Evolutionary conservation across 1,139 yeast genomes (phyloP), one percentile per base, ranked within the genome.

Genomic region (Blastobotrys buckinghamii): DNA sequence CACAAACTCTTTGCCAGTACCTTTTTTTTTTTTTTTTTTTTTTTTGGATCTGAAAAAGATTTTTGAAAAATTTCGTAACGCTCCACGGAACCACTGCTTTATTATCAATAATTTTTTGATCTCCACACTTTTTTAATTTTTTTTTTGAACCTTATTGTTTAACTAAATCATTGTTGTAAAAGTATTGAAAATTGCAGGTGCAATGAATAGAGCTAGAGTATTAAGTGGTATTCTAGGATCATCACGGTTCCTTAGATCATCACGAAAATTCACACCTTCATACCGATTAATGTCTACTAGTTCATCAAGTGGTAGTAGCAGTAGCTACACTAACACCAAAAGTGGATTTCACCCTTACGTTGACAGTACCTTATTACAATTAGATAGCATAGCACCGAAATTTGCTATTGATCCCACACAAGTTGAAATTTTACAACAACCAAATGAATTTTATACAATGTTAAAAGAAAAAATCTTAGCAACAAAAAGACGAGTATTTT

Each of bases 371-470:
- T 45, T 59, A 39, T 47, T 55, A 16, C 85, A 81, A 60, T 63
- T 84, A 38, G 86, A 82, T 59, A 67, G 77, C 41, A 66, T 82
- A n/a, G 81, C 85, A 1, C 94, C 95, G 1, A 70, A 88, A 45
- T 87, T 86, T 62, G 76, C 76, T 39, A 64, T 86, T 47, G 69
- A 71, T 13, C 68, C 73, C n/a, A 79, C 76, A 30, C 80, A 85
- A 46, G 76, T 92, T 44, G 76, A 76, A 42, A 78, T 92, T 17
- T 59, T 92, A 29, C 70, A 74, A 26, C 74, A 76, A 42, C 98
- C 98, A 0, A 67, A 63, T 0, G 79, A 75, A 27, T 94, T 94
- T 63, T 90, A 92, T 64, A 59, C 70, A 4, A 69, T 77, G 2
- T 70, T 92, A 49, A 53, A 65, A 48, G 49, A 53, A 12, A 63